These are phyloP conservation scores for Penicillium cinerascens DNA, from an alignment of 495 filamentous ascomycete species.

Conservation along the genomic window DNA sequence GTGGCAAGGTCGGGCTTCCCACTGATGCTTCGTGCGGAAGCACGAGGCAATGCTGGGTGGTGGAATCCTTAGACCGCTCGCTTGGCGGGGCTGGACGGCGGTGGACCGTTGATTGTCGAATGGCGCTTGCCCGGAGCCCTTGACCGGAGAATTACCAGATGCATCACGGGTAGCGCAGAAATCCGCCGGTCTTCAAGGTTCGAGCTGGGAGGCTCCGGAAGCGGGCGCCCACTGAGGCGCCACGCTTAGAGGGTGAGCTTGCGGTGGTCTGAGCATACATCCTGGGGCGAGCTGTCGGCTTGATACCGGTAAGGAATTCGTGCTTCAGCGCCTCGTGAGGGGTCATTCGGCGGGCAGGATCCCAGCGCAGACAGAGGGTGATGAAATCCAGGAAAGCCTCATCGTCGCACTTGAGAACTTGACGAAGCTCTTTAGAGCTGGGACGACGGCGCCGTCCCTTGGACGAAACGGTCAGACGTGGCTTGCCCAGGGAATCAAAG, in stretches of 20 bases:
- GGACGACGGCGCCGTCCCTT: constrained; percentile 89
- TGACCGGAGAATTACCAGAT: constrained; percentile 56
- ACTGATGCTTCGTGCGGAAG: constrained; percentile 44
- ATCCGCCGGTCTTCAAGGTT: constrained; percentile 52
- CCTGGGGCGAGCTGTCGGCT: constrained; percentile 36
- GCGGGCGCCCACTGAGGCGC: constrained; percentile 48
- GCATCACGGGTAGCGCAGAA: constrained; percentile 51
- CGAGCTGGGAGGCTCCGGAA: constrained; percentile 68
- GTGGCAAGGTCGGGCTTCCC: constrained; percentile 50
- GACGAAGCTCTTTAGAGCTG: constrained; percentile 86
- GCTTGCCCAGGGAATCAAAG: constrained; percentile 98
- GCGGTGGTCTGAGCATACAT: constrained; percentile 43
- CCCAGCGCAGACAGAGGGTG: constrained; percentile 87
- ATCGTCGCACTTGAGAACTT: constrained; percentile 93
- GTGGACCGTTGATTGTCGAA: constrained; percentile 44
- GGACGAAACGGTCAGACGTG: constrained; percentile 86
- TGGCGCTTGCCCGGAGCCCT: constrained; percentile 50
- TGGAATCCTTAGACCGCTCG: constrained; percentile 38
- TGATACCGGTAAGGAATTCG: constrained; percentile 83
- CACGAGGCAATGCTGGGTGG: constrained; percentile 43
- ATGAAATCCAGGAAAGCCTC: constrained; percentile 96
- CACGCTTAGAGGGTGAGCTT: constrained; percentile 63
- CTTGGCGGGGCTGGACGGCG: constrained; percentile 42
- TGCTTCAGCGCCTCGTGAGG: constrained; percentile 89
- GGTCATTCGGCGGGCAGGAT: constrained; percentile 83